These are phyloP conservation scores for Zygotorulaspora florentina DNA, from an alignment of 805 yeast species.

Conservation along the genomic window DNA sequence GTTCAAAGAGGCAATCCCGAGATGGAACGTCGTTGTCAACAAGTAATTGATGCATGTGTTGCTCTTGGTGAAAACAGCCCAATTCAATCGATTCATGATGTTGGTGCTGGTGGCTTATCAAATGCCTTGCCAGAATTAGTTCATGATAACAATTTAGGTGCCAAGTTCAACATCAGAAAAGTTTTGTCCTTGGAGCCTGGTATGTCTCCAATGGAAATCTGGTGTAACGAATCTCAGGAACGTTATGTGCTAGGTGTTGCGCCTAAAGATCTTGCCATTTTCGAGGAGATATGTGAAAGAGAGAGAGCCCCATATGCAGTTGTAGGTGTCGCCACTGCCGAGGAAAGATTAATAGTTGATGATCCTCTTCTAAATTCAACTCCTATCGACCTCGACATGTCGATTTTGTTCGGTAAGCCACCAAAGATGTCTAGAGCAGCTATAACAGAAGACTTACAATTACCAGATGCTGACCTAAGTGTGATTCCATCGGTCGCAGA, in stretches of 20 bases:
- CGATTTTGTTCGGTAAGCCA: slow-evolving; percentile 91
- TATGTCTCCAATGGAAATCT: slow-evolving; percentile 98
- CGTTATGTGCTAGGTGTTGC: slow-evolving; percentile 93
- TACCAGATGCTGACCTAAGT: slow-evolving; percentile 38
- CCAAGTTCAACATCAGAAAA: slow-evolving; percentile 83
- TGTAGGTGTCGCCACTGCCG: slow-evolving; percentile 90
- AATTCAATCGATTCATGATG: slow-evolving; percentile 94
- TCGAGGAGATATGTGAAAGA: slow-evolving; percentile 79
- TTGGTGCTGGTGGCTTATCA: slow-evolving; percentile 98
- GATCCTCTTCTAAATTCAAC: slow-evolving; percentile 74
- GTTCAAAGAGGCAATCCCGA: slow-evolving; percentile 99
- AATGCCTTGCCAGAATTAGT: slow-evolving; percentile 97
- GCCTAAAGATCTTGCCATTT: slow-evolving; percentile 65
- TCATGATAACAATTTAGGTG: slow-evolving; percentile 95
- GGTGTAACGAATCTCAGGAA: slow-evolving; percentile 99
- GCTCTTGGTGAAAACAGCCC: slow-evolving; percentile 75
- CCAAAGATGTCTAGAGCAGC: slow-evolving; percentile 89
- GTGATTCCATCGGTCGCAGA: slow-evolving; percentile 45
- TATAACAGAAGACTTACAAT: slow-evolving; percentile 52
- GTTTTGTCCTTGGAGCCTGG: slow-evolving; percentile 91
- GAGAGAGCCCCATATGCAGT: slow-evolving; percentile 96
- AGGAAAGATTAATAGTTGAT: slow-evolving; percentile 73
- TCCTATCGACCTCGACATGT: slow-evolving; percentile 95
- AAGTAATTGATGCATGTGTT: slow-evolving; percentile 92
- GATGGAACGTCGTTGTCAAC: slow-evolving; percentile 98